Base-by-base conservation (phyloP, 208 protist genomes). In the Wallacemonas sp. region DNA sequence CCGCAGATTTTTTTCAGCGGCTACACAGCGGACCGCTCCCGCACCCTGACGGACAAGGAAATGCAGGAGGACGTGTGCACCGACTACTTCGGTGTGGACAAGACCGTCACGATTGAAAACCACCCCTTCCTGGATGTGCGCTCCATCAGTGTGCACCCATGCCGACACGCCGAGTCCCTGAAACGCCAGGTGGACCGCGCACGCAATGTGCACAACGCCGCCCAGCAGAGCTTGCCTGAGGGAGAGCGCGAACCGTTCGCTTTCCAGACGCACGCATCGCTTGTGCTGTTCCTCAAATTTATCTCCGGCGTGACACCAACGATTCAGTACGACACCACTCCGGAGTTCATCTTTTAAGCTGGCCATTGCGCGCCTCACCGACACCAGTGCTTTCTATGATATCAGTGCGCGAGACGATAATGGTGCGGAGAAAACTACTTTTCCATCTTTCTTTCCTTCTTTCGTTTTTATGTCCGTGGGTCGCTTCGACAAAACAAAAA, bases 1-100 rank as follows among this genome's bases (percentile, higher is more conserved):
- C 95, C 93, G 16, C 59, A 89, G 10, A 77, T 98, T 12, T 98
- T 92, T 86, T 75, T 98, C 38, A 95, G 86, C 59, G 96, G 96
- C 10, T 97, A 97, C 61, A 83, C 85, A 38, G 89, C 94, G 76
- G 83, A 84, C 32, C 57, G 71, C 26, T 61, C 49, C 8, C 1
- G 77, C 22, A 83, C 76, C 10, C 76, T 98, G 11, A 66, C 59
- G 44, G 49, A 66, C 28, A 73, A 87, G 41, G 52, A 96, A 50
- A 86, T 98, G 39, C 90, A 97, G 16, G 86, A 97, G 75, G 96
- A 98, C 65, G 96, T 98, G 38, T 84, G 74, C 42, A 64, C 77
- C 16, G 96, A 98, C 62, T 59, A 59, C 20, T 59, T 59, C 20
- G 91, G 98, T 63, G 82, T 83, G 3, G 74, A 95, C 38, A 98